Percentiles rank a stretch among this genome's conserved stretches.
Conservation (phyloP, 2,329 filamentous ascomycete species). For the Sporothrix luriei region DNA sequence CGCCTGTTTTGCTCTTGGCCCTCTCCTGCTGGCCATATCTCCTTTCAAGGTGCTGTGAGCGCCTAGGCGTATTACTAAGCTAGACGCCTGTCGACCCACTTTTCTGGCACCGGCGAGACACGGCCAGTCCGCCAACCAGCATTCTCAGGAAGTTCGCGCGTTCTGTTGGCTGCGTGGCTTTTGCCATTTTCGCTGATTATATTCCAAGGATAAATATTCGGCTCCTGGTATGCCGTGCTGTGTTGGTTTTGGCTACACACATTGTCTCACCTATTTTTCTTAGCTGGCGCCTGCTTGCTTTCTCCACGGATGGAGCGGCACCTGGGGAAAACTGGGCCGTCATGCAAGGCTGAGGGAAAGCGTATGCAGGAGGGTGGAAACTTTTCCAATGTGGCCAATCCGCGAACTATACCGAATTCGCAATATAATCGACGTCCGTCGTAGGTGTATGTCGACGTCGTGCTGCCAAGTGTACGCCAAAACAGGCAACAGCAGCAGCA, state of each 20-base stretch:
- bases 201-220: too few species aligned
- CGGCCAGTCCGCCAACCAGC: too few species aligned
- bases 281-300: not conserved
- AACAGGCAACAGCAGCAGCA: not conserved
- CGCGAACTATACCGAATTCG: not conserved
- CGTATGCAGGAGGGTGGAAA: conserved; percentile 26
- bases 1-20: too few species aligned
- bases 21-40: too few species aligned
- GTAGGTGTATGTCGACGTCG: not conserved
- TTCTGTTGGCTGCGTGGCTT: too few species aligned
- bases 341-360: conserved; percentile 17
- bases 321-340: not conserved
- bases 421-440: not conserved
- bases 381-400: not conserved
- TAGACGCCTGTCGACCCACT: too few species aligned
- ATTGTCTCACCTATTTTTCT: not conserved
- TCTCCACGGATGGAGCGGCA: not conserved
- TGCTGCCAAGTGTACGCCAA: not conserved
- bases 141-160: too few species aligned
- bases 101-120: too few species aligned
- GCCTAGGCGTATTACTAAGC: too few species aligned
- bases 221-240: not conserved
- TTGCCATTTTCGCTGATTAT: not conserved
- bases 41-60: too few species aligned
- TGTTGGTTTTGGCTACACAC: not conserved